Percentiles rank a stretch among this genome's conserved stretches.
Conservation (phyloP, 495 filamentous ascomycete genomes). For the Tirmania nivea region DNA sequence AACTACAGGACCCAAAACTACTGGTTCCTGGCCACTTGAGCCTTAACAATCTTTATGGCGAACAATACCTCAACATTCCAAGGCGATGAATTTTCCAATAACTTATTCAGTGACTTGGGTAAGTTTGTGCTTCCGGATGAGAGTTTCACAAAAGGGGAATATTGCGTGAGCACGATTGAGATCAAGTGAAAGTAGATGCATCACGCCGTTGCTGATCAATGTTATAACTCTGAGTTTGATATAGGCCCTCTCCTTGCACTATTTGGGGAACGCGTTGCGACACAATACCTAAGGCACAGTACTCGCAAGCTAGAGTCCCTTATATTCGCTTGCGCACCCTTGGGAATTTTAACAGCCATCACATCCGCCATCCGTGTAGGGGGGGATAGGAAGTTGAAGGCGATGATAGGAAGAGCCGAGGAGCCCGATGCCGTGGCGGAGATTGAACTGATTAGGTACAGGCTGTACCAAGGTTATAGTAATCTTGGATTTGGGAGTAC, state of each 20-base stretch:
- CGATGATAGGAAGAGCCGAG: conserved; percentile 25
- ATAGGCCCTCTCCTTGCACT: conserved; percentile 30
- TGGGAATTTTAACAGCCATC: conserved; percentile 31
- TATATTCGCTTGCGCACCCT: conserved; percentile 29
- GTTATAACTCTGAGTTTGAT: not conserved
- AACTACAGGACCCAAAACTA: too few relatives aligned
- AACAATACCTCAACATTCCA: not conserved
- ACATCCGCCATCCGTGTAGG: conserved; percentile 30
- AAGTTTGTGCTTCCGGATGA: conserved; percentile 10
- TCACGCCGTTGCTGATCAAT: not conserved
- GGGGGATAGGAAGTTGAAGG: conserved; percentile 26
- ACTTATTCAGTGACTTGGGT: conserved; percentile 21
- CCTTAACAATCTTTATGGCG: not conserved
- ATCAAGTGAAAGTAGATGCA: not conserved
- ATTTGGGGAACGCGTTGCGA: conserved; percentile 32
- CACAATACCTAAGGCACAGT: conserved; percentile 32
- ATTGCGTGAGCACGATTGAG: not conserved
- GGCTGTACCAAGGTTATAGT: not conserved
- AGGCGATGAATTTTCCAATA: conserved; percentile 30
- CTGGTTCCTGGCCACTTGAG: not conserved
- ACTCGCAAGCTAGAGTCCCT: conserved; percentile 26
- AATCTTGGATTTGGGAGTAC: not conserved
- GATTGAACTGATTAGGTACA: conserved; percentile 11
- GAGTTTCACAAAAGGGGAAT: not conserved
- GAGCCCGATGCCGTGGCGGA: conserved; percentile 15